phyloP scores from a whole-genome alignment of 768 basidiomycete species.

The Lactifluus subvellereus region DNA sequence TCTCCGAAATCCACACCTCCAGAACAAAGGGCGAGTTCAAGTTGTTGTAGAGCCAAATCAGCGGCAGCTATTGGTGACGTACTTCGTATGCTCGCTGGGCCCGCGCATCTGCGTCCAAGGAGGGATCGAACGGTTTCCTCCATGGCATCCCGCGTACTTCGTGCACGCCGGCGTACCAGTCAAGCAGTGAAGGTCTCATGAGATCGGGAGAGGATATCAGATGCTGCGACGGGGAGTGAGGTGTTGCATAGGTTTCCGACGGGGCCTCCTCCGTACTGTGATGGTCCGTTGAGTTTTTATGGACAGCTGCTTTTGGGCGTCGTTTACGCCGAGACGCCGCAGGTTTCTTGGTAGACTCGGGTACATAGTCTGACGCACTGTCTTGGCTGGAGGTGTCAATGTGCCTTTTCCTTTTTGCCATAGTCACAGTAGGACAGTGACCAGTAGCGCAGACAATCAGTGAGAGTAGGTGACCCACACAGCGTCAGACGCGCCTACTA shows the following conservation, averaged over 20 bases:
- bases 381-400: conserved; percentile 2
- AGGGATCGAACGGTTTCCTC: conserved; percentile 66
- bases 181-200: conserved; percentile 46
- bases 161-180: conserved; percentile 70
- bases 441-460: background rate
- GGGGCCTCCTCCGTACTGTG: background rate
- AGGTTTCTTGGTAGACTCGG: background rate
- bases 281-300: background rate
- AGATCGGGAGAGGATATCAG: conserved; percentile 36
- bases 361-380: conserved; percentile 13
- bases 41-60: background rate
- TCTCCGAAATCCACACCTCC: conserved; percentile 86
- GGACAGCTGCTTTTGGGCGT: background rate
- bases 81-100: conserved; percentile 93
- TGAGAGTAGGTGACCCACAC: no score
- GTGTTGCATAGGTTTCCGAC: conserved; percentile 5
- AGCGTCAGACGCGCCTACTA: no score
- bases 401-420: conserved; percentile 12
- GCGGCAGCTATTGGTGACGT: conserved; percentile 20
- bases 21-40: background rate
- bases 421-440: background rate
- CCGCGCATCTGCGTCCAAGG: conserved; percentile 49
- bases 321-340: background rate
- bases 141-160: conserved; percentile 83
- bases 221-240: conserved; percentile 44